Percentiles rank a stretch among this genome's conserved stretches.
These are phyloP conservation scores for Medicago lupulina DNA, from an alignment of 306 rosid genomes.

Conservation along the genomic window DNA sequence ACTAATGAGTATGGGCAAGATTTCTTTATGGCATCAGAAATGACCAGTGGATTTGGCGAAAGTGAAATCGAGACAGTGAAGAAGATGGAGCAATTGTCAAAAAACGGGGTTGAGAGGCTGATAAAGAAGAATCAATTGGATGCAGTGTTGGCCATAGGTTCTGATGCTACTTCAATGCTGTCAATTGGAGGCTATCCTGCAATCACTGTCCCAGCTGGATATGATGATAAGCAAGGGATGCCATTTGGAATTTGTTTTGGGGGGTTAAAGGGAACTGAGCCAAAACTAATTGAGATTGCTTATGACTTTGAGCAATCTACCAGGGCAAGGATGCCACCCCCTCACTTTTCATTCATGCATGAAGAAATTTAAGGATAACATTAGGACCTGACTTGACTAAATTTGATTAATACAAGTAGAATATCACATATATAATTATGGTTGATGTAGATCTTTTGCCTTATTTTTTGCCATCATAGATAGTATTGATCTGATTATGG, in stretches of 20 bases:
- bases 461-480: neutral
- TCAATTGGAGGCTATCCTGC: slow-evolving; percentile 65
- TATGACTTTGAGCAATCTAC: slow-evolving; percentile 68
- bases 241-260: slow-evolving; percentile 42
- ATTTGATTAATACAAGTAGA: neutral
- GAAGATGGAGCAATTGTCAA: slow-evolving; percentile 43
- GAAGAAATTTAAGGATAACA: neutral
- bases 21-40: too few relatives aligned
- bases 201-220: slow-evolving; percentile 54
- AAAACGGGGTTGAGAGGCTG: slow-evolving; percentile 57
- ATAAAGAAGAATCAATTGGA: slow-evolving; percentile 54
- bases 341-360: neutral
- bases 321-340: slow-evolving; percentile 49
- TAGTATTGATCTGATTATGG: too few relatives aligned
- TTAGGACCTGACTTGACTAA: neutral
- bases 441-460: neutral
- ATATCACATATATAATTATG: neutral
- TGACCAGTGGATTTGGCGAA: slow-evolving; percentile 55
- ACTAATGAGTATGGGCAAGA: too few relatives aligned
- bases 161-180: slow-evolving; percentile 15
- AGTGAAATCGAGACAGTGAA: slow-evolving; percentile 42
- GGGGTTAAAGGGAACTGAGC: slow-evolving; percentile 53
- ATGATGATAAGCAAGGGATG: too few relatives aligned
- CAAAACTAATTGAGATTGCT: slow-evolving; percentile 56
- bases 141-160: slow-evolving; percentile 53